These are phyloP conservation scores for Trichoderma breve DNA, from an alignment of 2,329 filamentous ascomycete species.

Conservation along the genomic window DNA sequence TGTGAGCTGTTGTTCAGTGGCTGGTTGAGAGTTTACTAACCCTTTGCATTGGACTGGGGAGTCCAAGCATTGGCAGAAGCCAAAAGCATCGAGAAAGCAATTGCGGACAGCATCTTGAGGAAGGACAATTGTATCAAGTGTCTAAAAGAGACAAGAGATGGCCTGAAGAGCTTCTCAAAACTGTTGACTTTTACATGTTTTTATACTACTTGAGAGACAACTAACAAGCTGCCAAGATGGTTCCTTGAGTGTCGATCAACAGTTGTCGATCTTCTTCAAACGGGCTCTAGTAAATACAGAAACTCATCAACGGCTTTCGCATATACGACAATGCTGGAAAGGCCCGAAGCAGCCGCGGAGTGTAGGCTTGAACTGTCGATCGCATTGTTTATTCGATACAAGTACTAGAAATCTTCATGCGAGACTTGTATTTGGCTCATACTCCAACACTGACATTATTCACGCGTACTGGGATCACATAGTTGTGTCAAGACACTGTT, in stretches of 20 bases:
- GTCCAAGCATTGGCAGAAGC: background rate
- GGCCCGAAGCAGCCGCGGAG: background rate
- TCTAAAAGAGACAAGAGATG: background rate
- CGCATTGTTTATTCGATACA: background rate
- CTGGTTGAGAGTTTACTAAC: background rate
- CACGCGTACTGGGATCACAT: background rate
- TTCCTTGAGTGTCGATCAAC: background rate
- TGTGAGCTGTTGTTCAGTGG: background rate
- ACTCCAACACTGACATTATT: background rate
- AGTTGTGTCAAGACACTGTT: background rate
- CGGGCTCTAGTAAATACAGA: background rate
- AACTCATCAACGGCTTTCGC: background rate
- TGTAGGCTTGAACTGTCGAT: background rate
- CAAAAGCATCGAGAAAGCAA: background rate
- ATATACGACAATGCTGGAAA: background rate
- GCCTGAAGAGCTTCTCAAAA: background rate
- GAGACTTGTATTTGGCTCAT: background rate
- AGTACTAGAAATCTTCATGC: background rate
- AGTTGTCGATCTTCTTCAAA: background rate
- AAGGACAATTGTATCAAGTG: background rate
- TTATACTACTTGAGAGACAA: background rate
- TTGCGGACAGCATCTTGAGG: background rate
- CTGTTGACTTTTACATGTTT: background rate
- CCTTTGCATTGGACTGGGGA: background rate
- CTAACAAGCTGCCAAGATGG: background rate